Conservation (phyloP, 169 alveolate genomes). For the Ichthyophthirius multifiliis region DNA sequence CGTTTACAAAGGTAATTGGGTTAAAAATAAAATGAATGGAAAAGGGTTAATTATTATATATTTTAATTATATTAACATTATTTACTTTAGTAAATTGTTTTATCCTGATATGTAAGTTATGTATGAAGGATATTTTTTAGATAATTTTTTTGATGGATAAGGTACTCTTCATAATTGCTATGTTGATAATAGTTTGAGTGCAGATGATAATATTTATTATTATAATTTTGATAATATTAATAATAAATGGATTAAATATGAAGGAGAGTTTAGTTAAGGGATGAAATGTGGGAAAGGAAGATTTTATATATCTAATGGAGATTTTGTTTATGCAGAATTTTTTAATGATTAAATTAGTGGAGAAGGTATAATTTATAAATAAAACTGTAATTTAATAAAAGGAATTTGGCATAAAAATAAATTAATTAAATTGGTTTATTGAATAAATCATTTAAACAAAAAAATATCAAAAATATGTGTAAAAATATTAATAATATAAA, state of each 20-base stretch:
- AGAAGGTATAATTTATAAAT: neutral
- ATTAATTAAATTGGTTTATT: neutral
- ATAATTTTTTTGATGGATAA: neutral
- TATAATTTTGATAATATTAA: neutral
- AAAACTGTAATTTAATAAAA: neutral
- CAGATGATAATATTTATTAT: neutral
- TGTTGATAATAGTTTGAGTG: neutral
- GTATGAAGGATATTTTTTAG: neutral
- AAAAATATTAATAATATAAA: too few relatives aligned
- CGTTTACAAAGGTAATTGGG: neutral
- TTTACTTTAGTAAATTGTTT: neutral
- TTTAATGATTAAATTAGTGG: neutral
- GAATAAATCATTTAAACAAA: too few relatives aligned
- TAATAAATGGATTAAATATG: neutral
- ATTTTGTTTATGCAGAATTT: neutral
- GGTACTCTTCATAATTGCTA: neutral
- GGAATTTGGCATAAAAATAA: neutral
- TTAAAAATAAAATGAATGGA: neutral
- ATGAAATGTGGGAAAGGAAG: neutral
- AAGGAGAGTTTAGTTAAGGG: neutral
- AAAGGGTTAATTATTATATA: neutral
- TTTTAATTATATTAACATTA: too few relatives aligned
- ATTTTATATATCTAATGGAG: constrained; percentile 1
- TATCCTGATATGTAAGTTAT: neutral
- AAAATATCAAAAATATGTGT: too few relatives aligned